Percentiles rank a stretch among this genome's conserved stretches.
These are phyloP conservation scores for Saccharomycopsis synnaedendra DNA, from an alignment of 805 yeast genomes.

Conservation along the genomic window DNA sequence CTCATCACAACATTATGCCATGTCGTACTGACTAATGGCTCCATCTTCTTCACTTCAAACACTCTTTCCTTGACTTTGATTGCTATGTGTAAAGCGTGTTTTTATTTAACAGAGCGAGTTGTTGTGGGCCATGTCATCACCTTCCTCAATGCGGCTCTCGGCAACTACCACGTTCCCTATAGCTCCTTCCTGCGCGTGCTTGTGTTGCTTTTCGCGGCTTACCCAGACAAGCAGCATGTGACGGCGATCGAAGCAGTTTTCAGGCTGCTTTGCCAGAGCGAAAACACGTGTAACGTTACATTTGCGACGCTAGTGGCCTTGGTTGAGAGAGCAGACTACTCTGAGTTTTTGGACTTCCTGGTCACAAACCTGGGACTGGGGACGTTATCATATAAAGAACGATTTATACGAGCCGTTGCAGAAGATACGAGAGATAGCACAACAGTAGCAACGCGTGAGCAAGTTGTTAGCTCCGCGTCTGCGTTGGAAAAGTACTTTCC, in stretches of 20 bases:
- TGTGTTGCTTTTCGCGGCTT: constrained; percentile 5
- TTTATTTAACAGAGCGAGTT: not conserved
- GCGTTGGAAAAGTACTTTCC: constrained; percentile 9
- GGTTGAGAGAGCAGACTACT: not conserved
- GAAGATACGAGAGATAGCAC: not conserved
- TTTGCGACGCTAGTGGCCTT: not conserved
- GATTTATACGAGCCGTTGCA: not conserved
- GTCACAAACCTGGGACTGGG: not conserved
- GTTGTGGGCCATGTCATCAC: constrained; percentile 8
- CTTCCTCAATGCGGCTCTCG: constrained; percentile 8
- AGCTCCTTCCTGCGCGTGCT: constrained; percentile 3
- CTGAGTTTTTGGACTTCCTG: not conserved
- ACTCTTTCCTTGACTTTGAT: constrained; percentile 2
- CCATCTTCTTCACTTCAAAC: constrained; percentile 1
- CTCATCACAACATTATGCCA: constrained; percentile 8
- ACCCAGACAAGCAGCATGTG: not conserved
- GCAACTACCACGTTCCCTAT: constrained; percentile 9
- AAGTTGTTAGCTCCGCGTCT: not conserved
- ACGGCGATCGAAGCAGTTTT: constrained; percentile 6
- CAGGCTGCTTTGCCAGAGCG: constrained; percentile 7
- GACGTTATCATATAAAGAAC: constrained; percentile 7
- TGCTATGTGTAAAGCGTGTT: not conserved
- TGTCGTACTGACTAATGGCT: not conserved
- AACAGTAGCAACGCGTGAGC: not conserved
- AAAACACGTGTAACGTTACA: constrained; percentile 4